Conservation (phyloP, 1,284 basidiomycete genomes). For the Exobasidium rhododendri region DNA sequence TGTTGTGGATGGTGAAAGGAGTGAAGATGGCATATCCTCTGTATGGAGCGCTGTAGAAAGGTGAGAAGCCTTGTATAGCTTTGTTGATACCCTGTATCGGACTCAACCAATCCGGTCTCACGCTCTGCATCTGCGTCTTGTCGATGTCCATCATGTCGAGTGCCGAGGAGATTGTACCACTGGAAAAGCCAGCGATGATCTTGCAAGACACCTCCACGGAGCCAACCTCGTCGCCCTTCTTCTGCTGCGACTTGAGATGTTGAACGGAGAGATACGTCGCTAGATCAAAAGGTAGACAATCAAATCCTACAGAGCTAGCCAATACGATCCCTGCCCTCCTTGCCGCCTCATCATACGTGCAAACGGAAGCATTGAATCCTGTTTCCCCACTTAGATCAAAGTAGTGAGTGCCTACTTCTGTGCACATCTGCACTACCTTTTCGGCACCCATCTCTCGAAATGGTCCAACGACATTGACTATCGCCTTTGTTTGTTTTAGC, state of each 20-base stretch:
- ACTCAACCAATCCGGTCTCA: neutral
- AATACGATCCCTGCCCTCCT: slow-evolving; percentile 12
- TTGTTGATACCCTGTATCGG: slow-evolving; percentile 3
- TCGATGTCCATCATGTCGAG: slow-evolving; percentile 6
- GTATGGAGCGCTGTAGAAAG: slow-evolving; percentile 5
- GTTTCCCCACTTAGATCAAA: slow-evolving; percentile 16
- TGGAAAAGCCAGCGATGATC: neutral
- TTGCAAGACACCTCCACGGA: neutral
- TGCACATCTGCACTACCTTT: slow-evolving; percentile 10
- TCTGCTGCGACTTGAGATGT: slow-evolving; percentile 7
- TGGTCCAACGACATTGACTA: slow-evolving; percentile 17
- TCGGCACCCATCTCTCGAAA: slow-evolving; percentile 9
- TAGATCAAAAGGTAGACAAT: slow-evolving; percentile 11
- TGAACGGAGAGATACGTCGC: slow-evolving; percentile 13
- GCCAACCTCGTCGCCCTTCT: neutral
- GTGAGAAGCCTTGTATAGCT: neutral
- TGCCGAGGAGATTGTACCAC: slow-evolving; percentile 5
- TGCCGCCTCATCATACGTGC: slow-evolving; percentile 7
- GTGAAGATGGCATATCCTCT: neutral
- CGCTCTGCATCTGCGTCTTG: neutral
- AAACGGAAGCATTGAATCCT: slow-evolving; percentile 7
- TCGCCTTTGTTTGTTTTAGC: slow-evolving; percentile 2
- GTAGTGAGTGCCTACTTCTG: slow-evolving; percentile 9
- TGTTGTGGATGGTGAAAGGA: slow-evolving; percentile 13
- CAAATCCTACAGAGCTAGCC: slow-evolving; percentile 11